These are phyloP conservation scores for Phytophthora macrochlamydospora DNA, from an alignment of 352 stramenopile species.

Conservation along the genomic window DNA sequence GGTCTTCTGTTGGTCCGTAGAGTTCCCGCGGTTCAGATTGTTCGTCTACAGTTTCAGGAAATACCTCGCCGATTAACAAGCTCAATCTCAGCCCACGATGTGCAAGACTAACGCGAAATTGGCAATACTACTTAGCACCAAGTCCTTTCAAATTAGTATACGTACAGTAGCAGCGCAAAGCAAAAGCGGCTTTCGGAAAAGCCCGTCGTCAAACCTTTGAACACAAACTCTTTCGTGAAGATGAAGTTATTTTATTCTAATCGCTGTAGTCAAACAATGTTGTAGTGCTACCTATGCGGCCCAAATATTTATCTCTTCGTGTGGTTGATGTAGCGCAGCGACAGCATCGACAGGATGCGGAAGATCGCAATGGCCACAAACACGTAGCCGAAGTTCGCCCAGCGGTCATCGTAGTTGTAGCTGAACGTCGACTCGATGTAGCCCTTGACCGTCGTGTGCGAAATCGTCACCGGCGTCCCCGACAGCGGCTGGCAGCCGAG, in stretches of 20 bases:
- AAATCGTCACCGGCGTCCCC: constrained; percentile 1
- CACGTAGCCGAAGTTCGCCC: constrained; percentile 4
- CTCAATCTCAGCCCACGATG: no score
- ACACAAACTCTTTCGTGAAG: background rate
- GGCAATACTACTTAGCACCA: no score
- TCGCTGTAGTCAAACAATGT: background rate
- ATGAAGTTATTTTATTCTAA: background rate
- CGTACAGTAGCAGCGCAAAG: no score
- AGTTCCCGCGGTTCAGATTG: no score
- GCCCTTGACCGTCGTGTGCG: background rate
- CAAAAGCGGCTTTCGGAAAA: background rate
- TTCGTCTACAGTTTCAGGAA: no score
- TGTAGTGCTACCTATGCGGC: background rate
- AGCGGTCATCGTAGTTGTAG: constrained; percentile 5
- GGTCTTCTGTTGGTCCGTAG: no score
- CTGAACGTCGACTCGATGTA: constrained; percentile 5
- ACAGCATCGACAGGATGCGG: constrained; percentile 1
- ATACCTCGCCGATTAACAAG: no score
- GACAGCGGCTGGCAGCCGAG: background rate
- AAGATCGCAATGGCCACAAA: background rate
- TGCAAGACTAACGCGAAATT: no score
- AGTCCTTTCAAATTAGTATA: no score
- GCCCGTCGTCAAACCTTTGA: background rate
- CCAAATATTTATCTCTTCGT: constrained; percentile 7
- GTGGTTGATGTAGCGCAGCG: constrained; percentile 1